A percentile compares a stretch with the other conserved stretches of the same genome.
Conservation (phyloP, 73 alveolate genomes). For the Paramecium sexaurelia region DNA sequence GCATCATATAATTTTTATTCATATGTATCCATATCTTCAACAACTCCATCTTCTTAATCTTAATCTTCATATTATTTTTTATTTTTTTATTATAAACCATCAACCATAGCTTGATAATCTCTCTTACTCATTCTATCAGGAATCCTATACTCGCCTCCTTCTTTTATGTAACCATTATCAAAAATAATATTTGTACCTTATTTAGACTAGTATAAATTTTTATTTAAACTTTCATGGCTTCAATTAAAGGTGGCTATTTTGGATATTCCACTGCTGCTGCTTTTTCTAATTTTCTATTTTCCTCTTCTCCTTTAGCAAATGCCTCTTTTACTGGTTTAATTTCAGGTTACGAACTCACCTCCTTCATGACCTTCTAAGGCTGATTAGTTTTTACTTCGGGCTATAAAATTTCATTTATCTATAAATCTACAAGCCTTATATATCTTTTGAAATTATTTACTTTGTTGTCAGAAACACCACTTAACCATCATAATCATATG, state of each 20-base stretch:
- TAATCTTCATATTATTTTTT: slow-evolving; percentile 28
- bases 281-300: slow-evolving; percentile 23
- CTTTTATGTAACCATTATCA: slow-evolving; percentile 38
- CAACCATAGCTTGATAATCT: background rate
- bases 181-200: slow-evolving; percentile 29
- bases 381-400: background rate
- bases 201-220: background rate
- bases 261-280: slow-evolving; percentile 60
- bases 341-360: slow-evolving; percentile 17
- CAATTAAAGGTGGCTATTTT: slow-evolving; percentile 55
- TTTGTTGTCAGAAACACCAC: slow-evolving; percentile 41
- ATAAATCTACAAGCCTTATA: background rate
- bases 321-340: slow-evolving; percentile 35
- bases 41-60: background rate
- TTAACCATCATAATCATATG: slow-evolving; percentile 57
- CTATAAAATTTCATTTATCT: background rate
- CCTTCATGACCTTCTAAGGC: slow-evolving; percentile 25
- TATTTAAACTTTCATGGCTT: background rate
- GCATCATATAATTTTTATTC: background rate
- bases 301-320: slow-evolving; percentile 24
- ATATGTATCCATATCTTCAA: background rate
- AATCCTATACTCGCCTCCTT: slow-evolving; percentile 41
- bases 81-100: background rate
- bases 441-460: background rate
- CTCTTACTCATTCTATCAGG: slow-evolving; percentile 17